These are phyloP conservation scores for Blastocystis sp. DNA, from an alignment of 352 stramenopile genomes.

Conservation along the genomic window DNA sequence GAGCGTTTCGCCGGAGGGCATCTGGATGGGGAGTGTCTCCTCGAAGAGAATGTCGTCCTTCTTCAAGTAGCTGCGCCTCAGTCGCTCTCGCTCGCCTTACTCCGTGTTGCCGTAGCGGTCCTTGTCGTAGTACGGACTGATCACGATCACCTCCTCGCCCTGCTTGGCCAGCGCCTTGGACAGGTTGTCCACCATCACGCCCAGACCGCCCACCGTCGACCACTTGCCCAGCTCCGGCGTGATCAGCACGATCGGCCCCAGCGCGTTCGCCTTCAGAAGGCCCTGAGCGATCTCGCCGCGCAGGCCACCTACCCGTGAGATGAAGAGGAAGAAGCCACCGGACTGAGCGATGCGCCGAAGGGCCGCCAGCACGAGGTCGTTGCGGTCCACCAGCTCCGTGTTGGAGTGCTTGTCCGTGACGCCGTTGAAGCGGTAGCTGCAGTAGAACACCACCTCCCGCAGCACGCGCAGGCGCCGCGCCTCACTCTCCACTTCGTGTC, in stretches of 20 bases:
- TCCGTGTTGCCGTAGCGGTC: constrained; percentile 69
- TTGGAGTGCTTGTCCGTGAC: background rate
- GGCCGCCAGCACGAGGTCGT: constrained; percentile 7
- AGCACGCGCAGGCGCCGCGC: constrained; percentile 33
- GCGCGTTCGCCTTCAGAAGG: constrained; percentile 6
- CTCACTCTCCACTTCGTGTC: constrained; percentile 66
- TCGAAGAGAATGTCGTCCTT: constrained; percentile 70
- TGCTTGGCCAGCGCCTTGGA: constrained; percentile 67
- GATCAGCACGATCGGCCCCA: constrained; percentile 70
- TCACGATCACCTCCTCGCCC: constrained; percentile 67
- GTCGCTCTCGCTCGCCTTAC: background rate
- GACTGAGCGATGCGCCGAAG: background rate
- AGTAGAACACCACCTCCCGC: constrained; percentile 47
- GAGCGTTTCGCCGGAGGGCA: constrained; percentile 44
- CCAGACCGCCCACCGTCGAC: constrained; percentile 71
- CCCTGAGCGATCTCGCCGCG: background rate
- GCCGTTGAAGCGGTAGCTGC: constrained; percentile 56
- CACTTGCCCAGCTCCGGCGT: constrained; percentile 72
- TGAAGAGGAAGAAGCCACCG: background rate
- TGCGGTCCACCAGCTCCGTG: constrained; percentile 1
- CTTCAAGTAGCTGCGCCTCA: constrained; percentile 67
- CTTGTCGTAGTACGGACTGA: constrained; percentile 70
- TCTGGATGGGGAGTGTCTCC: constrained; percentile 50
- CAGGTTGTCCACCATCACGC: constrained; percentile 72
- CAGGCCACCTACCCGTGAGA: background rate